Evolutionary conservation across 2,329 filamentous ascomycete genomes (phyloP), one percentile per base, ranked within the genome.

Genomic region (Xylaria sp.): DNA sequence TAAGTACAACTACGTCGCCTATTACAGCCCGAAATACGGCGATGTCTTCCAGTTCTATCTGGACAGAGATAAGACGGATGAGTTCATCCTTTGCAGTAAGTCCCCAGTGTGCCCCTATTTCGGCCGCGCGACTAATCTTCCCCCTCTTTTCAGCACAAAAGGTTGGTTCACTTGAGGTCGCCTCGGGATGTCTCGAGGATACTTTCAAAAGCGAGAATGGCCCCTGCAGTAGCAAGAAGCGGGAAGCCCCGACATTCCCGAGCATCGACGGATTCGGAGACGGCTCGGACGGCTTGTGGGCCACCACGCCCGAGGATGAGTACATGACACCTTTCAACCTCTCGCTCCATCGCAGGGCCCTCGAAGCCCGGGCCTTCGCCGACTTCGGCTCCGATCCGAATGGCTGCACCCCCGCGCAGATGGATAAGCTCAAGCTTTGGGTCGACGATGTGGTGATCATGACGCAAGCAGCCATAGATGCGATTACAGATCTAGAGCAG

Each of bases 1-100:
- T 7, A 61, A 54, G 14, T 61, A 32, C 14, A 61, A 61, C 48
- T 53, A 61, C 59, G 53, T 55, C 53, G 32, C n/a, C 53, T 36
- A 19, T 14, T 55, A 39, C 30, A 55, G 53, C 53, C 4, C 30
- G 30, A 36, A 36, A 21, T 36, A 36, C 30, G 30, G n/a, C 30
- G 7, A 36, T 2, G n/a, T 8, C 53, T 55, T 55, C 30, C 53
- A 30, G 53, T 7, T 55, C 3, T 55, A 55, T 14, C 53, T 55
- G 7, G 53, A 55, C 7, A 55, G 53, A 55, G 32, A 19, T 2
- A 21, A 36, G 53, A 55, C 53, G 30, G 53, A 55, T 39, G 32
- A 36, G 4, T 19, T 55, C 53, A 36, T 39, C 14, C n/a, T 36
- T 39, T 55, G 53, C 53, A 36, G 53, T 55, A 55, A 55, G 53